Evolutionary conservation across 805 yeast genomes (phyloP).

Genomic region (Kluyveromyces nonfermentans): DNA sequence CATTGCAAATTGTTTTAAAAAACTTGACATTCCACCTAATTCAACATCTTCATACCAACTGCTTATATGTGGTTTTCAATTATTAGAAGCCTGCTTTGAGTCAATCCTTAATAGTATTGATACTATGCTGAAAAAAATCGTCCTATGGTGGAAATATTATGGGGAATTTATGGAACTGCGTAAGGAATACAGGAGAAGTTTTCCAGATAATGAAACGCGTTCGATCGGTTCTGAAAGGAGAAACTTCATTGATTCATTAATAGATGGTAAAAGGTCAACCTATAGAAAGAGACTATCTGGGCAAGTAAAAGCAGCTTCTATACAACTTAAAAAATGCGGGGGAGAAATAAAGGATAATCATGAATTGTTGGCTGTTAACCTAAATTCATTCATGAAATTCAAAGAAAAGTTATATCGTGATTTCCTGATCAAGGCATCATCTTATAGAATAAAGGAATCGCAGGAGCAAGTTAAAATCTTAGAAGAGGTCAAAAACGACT

Average conservation of each 20-base stretch:
- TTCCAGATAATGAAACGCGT: slow-evolving; percentile 17
- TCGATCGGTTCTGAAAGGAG: not conserved
- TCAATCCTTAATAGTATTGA: slow-evolving; percentile 23
- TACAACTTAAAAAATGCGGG: slow-evolving; percentile 36
- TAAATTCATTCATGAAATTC: slow-evolving; percentile 48
- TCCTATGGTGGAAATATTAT: slow-evolving; percentile 38
- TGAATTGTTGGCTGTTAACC: slow-evolving; percentile 53
- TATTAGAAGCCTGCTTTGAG: slow-evolving; percentile 14
- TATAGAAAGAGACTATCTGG: slow-evolving; percentile 36
- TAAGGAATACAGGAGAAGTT: slow-evolving; percentile 24
- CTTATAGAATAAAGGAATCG: not conserved
- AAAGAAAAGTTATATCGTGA: slow-evolving; percentile 31
- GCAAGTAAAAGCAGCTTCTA: slow-evolving; percentile 34
- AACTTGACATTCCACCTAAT: not conserved
- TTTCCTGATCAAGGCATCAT: not conserved
- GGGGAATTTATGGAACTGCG: slow-evolving; percentile 33
- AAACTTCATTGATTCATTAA: slow-evolving; percentile 23
- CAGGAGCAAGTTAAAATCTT: not conserved
- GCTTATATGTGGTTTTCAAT: slow-evolving; percentile 8
- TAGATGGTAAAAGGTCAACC: slow-evolving; percentile 44
- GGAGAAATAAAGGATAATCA: slow-evolving; percentile 43
- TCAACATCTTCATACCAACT: slow-evolving; percentile 2
- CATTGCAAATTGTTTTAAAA: slow-evolving; percentile 1
- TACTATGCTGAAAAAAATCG: slow-evolving; percentile 28
- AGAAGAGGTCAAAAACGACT: not conserved